Evolutionary conservation across 179 eudicot species (phyloP), one percentile per base, ranked within the genome.

Genomic region (Pouteria campechiana): DNA sequence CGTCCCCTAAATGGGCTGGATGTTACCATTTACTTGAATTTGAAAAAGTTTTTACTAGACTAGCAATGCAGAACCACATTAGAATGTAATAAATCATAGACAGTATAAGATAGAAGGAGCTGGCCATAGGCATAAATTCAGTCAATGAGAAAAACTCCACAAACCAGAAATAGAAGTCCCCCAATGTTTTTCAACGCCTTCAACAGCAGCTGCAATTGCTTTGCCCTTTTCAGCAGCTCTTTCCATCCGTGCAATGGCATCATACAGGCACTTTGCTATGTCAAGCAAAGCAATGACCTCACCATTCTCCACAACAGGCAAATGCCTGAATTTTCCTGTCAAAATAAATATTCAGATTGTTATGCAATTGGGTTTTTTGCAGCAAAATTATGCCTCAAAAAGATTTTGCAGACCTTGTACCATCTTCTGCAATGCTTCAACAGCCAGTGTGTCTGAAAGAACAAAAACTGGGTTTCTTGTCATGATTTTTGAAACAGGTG

Each of bases 381-480:
- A n/a, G n/a, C n/a, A n/a, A n/a, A n/a, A n/a, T n/a, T n/a, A n/a
- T n/a, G n/a, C n/a, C n/a, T n/a, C n/a, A n/a, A n/a, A n/a, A n/a
- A n/a, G n/a, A n/a, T n/a, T n/a, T n/a, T 23, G 37, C 44, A 16
- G 42, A 88, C 99, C 99, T 64, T 73, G 88, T 6, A 92, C 88
- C 99, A 92, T 92, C 63, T 92, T 92, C 36, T 92, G 99, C 65
- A 92, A 60, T 44, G 96, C 99, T 72, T 92, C 99, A 42, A 92
- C 99, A 16, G 99, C 96, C 44, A 83, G 86, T 24, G 94, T 73
- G 60, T 76, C 89, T 5, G 99, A 83, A 41, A 92, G 79, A 57
- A 92, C 99, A 65, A 92, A 92, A 34, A 68, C 63, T 10, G 99
- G 99, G 54, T 83, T 83, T 52, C 74, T 87, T 7, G 96, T 92